Evolutionary conservation across 2,329 filamentous ascomycete species (phyloP), one percentile per base, ranked within the genome.

Genomic region (Colletotrichum magnum): DNA sequence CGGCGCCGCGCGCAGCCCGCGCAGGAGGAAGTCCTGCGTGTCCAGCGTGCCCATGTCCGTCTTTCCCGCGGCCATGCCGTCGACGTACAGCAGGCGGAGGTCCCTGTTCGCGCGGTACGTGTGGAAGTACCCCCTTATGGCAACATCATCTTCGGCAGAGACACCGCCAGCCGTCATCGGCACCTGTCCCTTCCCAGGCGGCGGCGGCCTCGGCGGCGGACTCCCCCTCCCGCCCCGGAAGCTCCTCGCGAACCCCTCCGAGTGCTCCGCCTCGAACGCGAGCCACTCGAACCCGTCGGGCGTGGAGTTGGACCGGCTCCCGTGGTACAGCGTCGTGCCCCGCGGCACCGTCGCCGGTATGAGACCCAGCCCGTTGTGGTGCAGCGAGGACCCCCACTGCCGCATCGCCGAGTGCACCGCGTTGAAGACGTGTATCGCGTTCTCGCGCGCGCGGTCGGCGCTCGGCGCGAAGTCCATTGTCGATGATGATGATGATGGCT

Each of bases 191-290:
- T 47, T 63, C 5, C 52, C 39, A 15, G 59, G 52, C n/a, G 65
- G 53, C 39, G 59, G 52, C n/a, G 65, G 53, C 47, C 36, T 12
- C 6, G 58, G 58, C 6, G 66, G 62, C 50, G 54, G 28, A 41
- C 18, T 24, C 10, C 56, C 36, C 4, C n/a, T 10, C 2, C 21
- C 53, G 10, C 32, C 51, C 45, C 41, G 58, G 41, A 58, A 58
- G 26, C 73, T 72, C 18, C 77, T 77, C 1, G 91, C 89, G 79
- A 94, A 94, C 3, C 83, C 76, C 72, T 92, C 83, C 0, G 92
- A 90, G 78, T 94, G 93, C 73, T 94, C 92, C 4, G 91, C 86
- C 76, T 94, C 92, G 74, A 94, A 94, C 0, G 93, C 92, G 1
- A 94, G 82, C 92, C 92, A 94, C 74, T 94, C 90, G 3, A 84